These are phyloP conservation scores for Blastobotrys capitulatus DNA, from an alignment of 1,139 yeast species.

Conservation along the genomic window DNA sequence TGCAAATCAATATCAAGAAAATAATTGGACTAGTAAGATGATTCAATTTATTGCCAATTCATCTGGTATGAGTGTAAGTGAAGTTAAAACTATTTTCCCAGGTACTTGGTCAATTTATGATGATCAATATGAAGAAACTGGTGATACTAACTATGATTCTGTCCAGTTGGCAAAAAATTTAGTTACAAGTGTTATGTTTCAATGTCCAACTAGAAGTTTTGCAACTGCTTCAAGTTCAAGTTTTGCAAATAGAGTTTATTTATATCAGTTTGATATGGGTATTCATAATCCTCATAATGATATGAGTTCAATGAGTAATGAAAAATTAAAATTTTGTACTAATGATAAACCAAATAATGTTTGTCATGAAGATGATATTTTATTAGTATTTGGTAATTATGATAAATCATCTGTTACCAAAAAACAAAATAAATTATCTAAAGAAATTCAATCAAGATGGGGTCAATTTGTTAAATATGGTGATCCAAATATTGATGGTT, in stretches of 20 bases:
- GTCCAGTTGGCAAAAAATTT: constrained; percentile 11
- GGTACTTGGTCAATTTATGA: neutral
- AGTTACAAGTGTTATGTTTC: constrained; percentile 22
- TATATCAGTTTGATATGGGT: constrained; percentile 27
- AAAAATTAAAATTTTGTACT: constrained; percentile 19
- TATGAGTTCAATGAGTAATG: neutral
- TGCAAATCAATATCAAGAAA: neutral
- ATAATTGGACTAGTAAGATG: neutral
- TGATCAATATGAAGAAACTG: neutral
- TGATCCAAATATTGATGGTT: constrained; percentile 18
- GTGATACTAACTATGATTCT: neutral
- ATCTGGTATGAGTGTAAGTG: neutral
- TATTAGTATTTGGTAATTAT: constrained; percentile 6
- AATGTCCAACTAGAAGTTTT: constrained; percentile 24
- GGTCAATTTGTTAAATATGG: constrained; percentile 26
- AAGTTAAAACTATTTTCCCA: neutral
- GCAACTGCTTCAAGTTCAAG: constrained; percentile 10
- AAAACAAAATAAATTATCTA: constrained; percentile 18
- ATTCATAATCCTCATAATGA: constrained; percentile 24
- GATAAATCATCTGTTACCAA: constrained; percentile 14
- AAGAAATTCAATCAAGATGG: constrained; percentile 30
- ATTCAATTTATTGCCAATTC: neutral
- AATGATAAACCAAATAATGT: constrained; percentile 15
- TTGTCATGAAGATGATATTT: constrained; percentile 31
- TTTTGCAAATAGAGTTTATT: constrained; percentile 17